phyloP scores from a whole-genome alignment of 139 green algal species.

The Coelastrella sp. region DNA sequence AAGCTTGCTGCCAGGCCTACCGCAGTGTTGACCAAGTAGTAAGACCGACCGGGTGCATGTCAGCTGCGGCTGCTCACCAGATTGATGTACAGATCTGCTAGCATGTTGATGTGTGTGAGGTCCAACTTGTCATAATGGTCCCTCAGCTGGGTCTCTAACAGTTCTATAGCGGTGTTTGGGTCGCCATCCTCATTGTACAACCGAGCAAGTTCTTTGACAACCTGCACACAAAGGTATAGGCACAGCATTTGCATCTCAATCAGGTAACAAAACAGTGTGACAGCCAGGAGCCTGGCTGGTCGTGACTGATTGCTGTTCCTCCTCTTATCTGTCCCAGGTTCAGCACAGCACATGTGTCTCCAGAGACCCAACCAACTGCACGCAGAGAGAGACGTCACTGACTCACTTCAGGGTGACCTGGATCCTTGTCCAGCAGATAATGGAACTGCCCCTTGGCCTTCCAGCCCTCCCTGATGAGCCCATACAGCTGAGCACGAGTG shows the following conservation, averaged over 20 bases:
- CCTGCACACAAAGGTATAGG: not conserved
- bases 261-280: too few relatives aligned
- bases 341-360: too few relatives aligned
- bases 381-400: too few relatives aligned
- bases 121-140: constrained; percentile 63
- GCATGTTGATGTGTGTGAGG: constrained; percentile 90
- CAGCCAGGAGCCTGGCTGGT: too few relatives aligned
- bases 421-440: constrained; percentile 17
- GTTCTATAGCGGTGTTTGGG: constrained; percentile 51
- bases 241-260: too few relatives aligned
- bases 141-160: constrained; percentile 66
- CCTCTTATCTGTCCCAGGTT: too few relatives aligned
- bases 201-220: constrained; percentile 18
- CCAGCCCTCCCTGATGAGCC: constrained; percentile 60
- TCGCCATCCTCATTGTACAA: constrained; percentile 5
- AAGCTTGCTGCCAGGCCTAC: too few relatives aligned
- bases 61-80: not conserved
- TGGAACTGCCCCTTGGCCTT: constrained; percentile 14
- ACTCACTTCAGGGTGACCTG: constrained; percentile 29
- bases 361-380: too few relatives aligned
- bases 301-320: too few relatives aligned
- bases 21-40: too few relatives aligned
- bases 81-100: constrained; percentile 80
- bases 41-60: not conserved
- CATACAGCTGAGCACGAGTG: constrained; percentile 79